Conservation (phyloP, 208 protist genomes). For the Crithidia acanthocephali region DNA sequence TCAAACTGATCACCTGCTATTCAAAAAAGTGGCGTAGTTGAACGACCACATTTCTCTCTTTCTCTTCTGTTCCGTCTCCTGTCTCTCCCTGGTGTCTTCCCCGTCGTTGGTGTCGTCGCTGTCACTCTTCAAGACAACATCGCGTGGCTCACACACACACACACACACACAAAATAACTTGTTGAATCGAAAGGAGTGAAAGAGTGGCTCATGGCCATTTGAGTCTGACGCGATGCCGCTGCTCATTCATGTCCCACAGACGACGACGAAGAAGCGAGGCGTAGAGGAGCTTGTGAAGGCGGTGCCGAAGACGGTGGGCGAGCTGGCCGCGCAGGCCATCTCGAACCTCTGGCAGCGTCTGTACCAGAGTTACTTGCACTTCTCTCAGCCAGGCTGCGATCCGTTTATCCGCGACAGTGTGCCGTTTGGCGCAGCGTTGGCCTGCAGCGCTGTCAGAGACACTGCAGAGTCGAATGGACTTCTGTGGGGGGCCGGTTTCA, state of each 20-base stretch:
- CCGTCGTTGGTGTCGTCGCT: no score
- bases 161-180: not conserved
- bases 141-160: not conserved
- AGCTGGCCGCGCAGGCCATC: conserved; percentile 27
- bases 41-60: not conserved
- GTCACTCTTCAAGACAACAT: no score
- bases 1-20: no score
- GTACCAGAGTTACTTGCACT: conserved; percentile 35
- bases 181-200: no score
- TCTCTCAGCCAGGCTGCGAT: conserved; percentile 29
- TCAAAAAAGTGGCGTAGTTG: no score
- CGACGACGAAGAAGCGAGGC: not conserved
- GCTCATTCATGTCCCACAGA: conserved; percentile 12
- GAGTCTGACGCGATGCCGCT: no score
- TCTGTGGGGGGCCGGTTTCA: conserved; percentile 40
- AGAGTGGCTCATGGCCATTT: no score
- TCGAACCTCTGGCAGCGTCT: conserved; percentile 36
- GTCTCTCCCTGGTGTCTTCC: no score
- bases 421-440: not conserved
- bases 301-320: not conserved
- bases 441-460: not conserved
- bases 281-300: not conserved
- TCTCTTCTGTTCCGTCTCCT: conserved; percentile 12
- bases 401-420: conserved; percentile 23
- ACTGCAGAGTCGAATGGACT: not conserved